Conservation (phyloP, 106 monocot species). For the Allium sativum region DNA sequence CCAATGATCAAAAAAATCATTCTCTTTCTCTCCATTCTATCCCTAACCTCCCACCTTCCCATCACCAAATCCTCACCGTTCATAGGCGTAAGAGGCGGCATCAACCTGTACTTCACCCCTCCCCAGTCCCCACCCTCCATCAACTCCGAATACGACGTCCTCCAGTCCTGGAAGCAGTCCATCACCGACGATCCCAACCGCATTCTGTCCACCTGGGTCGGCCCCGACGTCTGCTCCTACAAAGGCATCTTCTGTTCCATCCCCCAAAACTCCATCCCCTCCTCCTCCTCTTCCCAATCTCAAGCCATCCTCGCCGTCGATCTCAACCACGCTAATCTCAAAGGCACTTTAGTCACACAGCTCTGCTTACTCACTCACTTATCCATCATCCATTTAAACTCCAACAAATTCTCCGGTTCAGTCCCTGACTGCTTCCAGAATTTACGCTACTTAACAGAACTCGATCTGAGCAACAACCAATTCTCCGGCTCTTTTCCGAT, state of each 20-base stretch:
- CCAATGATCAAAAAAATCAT: neutral
- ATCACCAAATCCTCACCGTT: neutral
- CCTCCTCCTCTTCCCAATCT: neutral
- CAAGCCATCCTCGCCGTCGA: constrained; percentile 51
- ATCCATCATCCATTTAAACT: constrained; percentile 69
- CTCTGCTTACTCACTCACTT: constrained; percentile 60
- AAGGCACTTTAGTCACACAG: constrained; percentile 36
- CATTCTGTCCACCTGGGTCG: constrained; percentile 54
- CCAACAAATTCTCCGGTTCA: constrained; percentile 55
- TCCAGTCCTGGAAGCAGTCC: constrained; percentile 56
- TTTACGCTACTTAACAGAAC: constrained; percentile 49
- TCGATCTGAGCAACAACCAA: constrained; percentile 89
- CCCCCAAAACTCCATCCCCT: constrained; percentile 15
- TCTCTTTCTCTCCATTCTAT: neutral
- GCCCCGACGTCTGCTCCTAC: constrained; percentile 75
- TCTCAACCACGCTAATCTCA: constrained; percentile 60
- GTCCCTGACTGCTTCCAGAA: constrained; percentile 40
- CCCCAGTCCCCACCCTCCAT: constrained; percentile 8
- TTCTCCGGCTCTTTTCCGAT: constrained; percentile 65
- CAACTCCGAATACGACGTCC: constrained; percentile 39
- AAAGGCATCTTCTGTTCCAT: constrained; percentile 68
- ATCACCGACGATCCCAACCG: constrained; percentile 57
- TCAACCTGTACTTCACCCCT: constrained; percentile 5
- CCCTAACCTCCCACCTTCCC: neutral
- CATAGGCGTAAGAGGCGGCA: constrained; percentile 5